Conservation (phyloP, 2,329 filamentous ascomycete species). For the Alternaria infectoria region DNA sequence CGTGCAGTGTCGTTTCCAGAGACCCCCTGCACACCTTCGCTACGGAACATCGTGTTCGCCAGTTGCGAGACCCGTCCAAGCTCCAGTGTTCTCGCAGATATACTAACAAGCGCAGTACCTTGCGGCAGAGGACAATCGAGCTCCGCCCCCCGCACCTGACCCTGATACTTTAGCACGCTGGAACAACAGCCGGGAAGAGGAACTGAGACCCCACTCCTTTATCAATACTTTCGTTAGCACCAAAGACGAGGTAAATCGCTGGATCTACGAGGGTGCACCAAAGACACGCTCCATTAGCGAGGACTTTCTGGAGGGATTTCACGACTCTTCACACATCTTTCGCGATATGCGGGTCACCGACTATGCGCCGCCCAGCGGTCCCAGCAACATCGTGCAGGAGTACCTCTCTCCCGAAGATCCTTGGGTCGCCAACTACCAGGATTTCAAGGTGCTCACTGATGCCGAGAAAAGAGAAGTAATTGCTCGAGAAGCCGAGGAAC, state of each 20-base stretch:
- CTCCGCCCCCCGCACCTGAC: neutral
- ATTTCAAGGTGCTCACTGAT: slow-evolving; percentile 41
- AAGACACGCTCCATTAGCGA: neutral
- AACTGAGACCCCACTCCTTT: slow-evolving; percentile 9
- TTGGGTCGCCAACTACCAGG: slow-evolving; percentile 34
- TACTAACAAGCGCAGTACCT: slow-evolving; percentile 6
- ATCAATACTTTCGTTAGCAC: slow-evolving; percentile 16
- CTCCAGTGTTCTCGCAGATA: neutral
- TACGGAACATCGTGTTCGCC: neutral
- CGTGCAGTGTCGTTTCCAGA: neutral
- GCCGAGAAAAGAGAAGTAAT: slow-evolving; percentile 58
- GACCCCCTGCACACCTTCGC: neutral
- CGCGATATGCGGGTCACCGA: slow-evolving; percentile 27
- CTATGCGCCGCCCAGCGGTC: slow-evolving; percentile 22
- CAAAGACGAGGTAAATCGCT: slow-evolving; percentile 18
- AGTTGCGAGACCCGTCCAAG: neutral
- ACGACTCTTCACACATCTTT: neutral
- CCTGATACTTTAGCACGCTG: slow-evolving; percentile 1
- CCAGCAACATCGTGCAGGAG: slow-evolving; percentile 45
- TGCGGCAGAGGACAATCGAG: neutral
- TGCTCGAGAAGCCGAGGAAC: slow-evolving; percentile 59
- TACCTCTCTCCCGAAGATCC: slow-evolving; percentile 40
- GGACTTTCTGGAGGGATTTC: neutral
- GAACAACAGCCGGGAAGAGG: slow-evolving; percentile 5
- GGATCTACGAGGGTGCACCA: slow-evolving; percentile 16